Conservation (phyloP, 768 basidiomycete species). For the Galerina sulciceps region DNA sequence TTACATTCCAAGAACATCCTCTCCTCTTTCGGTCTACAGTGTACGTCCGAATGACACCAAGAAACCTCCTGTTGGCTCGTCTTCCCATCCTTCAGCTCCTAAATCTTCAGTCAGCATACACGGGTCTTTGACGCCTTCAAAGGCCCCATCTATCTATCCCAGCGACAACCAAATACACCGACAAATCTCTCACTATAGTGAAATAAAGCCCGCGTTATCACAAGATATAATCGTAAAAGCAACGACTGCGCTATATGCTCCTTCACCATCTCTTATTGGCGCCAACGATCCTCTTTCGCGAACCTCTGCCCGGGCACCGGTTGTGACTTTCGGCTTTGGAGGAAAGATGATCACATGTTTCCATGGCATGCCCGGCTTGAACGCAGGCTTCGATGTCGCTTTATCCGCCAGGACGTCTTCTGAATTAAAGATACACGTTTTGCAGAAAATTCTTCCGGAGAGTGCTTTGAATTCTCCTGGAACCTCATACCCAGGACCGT, state of each 20-base stretch:
- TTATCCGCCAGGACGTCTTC: conserved; percentile 73
- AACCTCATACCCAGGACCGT: conserved; percentile 81
- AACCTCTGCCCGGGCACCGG: conserved; percentile 71
- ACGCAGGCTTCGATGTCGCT: conserved; percentile 79
- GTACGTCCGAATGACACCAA: conserved; percentile 25
- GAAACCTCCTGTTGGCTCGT: conserved; percentile 10
- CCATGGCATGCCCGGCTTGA: conserved; percentile 68
- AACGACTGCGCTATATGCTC: conserved; percentile 69
- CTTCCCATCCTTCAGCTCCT: conserved; percentile 7
- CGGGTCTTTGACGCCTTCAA: neutral
- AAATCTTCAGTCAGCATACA: conserved; percentile 4
- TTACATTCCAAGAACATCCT: conserved; percentile 34
- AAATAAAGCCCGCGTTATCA: conserved; percentile 9
- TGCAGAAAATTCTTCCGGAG: conserved; percentile 75
- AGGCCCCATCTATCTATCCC: neutral
- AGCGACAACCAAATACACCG: conserved; percentile 13
- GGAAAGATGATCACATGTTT: conserved; percentile 90
- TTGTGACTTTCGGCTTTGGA: conserved; percentile 93
- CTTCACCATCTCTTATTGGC: conserved; percentile 82
- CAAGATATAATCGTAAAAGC: conserved; percentile 43
- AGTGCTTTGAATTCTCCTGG: conserved; percentile 59
- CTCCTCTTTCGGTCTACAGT: conserved; percentile 33
- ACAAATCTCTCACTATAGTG: conserved; percentile 8
- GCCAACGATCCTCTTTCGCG: conserved; percentile 83
- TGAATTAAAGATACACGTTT: conserved; percentile 64